Percentiles rank a stretch among this genome's conserved stretches.
Conservation (phyloP, 2,329 filamentous ascomycete species). For the Pleomassaria siparia region DNA sequence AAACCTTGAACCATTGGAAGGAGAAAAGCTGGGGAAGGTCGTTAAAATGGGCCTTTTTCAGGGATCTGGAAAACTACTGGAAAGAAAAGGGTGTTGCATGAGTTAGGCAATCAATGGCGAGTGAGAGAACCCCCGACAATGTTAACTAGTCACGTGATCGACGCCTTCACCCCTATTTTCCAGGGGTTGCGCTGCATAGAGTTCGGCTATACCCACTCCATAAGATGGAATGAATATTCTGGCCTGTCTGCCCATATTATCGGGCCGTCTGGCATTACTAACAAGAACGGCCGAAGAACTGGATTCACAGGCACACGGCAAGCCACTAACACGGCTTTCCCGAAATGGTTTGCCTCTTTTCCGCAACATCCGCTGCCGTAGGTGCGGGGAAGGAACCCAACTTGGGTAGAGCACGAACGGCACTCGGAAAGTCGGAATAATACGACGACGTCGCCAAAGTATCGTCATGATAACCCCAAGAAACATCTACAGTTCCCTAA, state of each 20-base stretch:
- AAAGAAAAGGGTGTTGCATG: slow-evolving; percentile 12
- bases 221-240: too few relatives aligned
- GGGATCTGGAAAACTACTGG: slow-evolving; percentile 22
- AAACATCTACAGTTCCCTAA: not conserved
- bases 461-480: not conserved
- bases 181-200: too few relatives aligned
- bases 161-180: not conserved
- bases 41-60: slow-evolving; percentile 27
- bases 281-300: too few relatives aligned
- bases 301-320: not conserved
- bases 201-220: too few relatives aligned
- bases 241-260: not conserved
- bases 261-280: not conserved
- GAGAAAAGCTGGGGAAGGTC: slow-evolving; percentile 24
- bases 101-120: too few relatives aligned
- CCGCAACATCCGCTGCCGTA: not conserved
- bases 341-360: not conserved
- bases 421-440: not conserved
- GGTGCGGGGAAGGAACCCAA: not conserved
- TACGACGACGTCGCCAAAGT: not conserved
- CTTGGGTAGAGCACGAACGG: not conserved
- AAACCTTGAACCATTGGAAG: slow-evolving; percentile 26
- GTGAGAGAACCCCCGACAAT: too few relatives aligned
- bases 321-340: not conserved
- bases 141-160: not conserved